Evolutionary conservation across 345 rosid genomes (phyloP).

Genomic region (Luvunga scandens): DNA sequence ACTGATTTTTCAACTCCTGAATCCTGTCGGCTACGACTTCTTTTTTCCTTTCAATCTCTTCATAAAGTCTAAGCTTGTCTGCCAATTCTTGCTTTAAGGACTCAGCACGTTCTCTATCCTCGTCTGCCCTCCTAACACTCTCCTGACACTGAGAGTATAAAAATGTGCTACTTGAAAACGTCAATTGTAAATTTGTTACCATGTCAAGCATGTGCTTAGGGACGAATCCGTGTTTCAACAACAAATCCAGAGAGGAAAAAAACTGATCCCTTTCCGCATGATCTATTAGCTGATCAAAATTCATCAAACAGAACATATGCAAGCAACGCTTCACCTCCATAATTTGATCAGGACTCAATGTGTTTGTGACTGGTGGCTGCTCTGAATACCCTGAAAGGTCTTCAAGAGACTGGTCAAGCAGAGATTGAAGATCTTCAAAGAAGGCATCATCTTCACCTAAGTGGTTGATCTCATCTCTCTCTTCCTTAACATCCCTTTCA

Average conservation of each 20-base stretch:
- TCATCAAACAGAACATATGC: background rate
- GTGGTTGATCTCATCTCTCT: background rate
- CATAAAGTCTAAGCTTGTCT: background rate
- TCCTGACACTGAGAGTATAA: background rate
- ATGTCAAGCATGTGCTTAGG: background rate
- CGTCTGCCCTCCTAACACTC: background rate
- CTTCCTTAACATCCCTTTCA: background rate
- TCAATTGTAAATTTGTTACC: background rate
- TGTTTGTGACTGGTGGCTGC: background rate
- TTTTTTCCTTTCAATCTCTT: background rate
- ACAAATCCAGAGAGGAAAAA: constrained; percentile 3
- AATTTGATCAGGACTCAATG: background rate
- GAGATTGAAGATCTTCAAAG: background rate
- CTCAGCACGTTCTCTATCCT: background rate
- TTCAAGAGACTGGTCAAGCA: background rate
- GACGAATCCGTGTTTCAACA: background rate
- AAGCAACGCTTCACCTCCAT: background rate
- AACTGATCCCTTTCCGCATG: background rate
- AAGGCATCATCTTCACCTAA: background rate
- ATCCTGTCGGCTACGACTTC: background rate
- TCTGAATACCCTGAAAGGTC: background rate
- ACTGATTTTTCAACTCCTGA: background rate
- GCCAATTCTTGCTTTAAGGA: background rate
- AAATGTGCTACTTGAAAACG: background rate
- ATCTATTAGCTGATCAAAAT: constrained; percentile 1